Evolutionary conservation across 73 alveolate genomes (phyloP), one percentile per base, ranked within the genome.

Genomic region (Halteria grandinella): DNA sequence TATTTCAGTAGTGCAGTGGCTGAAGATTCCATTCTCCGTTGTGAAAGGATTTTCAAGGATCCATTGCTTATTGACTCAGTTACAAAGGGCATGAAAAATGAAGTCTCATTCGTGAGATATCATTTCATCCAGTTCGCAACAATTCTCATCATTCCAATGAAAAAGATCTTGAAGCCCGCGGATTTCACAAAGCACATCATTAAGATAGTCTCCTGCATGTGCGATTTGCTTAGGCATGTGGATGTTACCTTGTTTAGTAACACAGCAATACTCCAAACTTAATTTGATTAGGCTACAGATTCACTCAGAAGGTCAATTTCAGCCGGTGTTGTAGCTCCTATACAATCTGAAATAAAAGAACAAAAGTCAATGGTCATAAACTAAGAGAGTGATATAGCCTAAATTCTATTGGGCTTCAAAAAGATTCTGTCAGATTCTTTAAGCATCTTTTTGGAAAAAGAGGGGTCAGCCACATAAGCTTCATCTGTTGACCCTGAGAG

Each of bases 51-150:
- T 20, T 71, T 92, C 69, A 84, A 87, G 47, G 83, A 83, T 78
- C 60, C 83, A 12, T 52, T 63, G 54, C 85, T 92, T 58, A 74
- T 73, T 51, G 92, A 85, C 45, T 88, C 92, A 72, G 78, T 92
- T 6, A 91, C 89, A 10, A 79, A 58, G 41, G 98, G 98, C 14
- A 88, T 92, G 69, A 90, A 85, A 58, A 92, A 89, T 44, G 91
- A 89, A 70, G 89, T 89, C 55, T 84, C 91, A 6, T 92, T 87
- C 75, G 98, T 92, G 0, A 50, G 98, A 69, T 85, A 89, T 0
- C 93, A 92, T 77, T 92, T 87, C 74, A 85, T 92, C 44, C 64
- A 85, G 54, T 92, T 92, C 74, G 94, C 88, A 51, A 84, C 85
- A 62, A 60, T 78, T 20, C 57, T 87, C 39, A 83, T 92, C 28